These are phyloP conservation scores for Ophiostoma pallidulum DNA, from an alignment of 2,329 filamentous ascomycete genomes.

Conservation along the genomic window DNA sequence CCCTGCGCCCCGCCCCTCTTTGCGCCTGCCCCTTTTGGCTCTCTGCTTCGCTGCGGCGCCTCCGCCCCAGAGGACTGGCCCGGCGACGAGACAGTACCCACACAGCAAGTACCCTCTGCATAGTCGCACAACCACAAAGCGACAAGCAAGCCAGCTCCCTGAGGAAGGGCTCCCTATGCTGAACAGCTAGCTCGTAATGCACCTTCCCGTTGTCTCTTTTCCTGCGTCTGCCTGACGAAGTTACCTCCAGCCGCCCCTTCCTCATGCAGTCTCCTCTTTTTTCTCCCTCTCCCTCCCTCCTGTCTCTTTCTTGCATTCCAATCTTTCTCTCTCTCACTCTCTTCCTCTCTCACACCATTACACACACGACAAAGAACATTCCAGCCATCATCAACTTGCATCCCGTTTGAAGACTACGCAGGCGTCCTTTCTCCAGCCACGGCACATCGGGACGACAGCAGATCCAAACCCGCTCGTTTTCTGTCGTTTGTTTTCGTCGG, in stretches of 20 bases:
- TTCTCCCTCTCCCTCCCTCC: background rate
- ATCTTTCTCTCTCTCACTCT: conserved; percentile 1
- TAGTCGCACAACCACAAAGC: background rate
- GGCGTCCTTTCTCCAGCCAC: background rate
- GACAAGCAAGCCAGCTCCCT: background rate
- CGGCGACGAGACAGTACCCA: background rate
- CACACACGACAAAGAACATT: background rate
- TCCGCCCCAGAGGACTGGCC: background rate
- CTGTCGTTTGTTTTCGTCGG: background rate
- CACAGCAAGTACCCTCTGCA: background rate
- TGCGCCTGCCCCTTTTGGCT: conserved; percentile 1
- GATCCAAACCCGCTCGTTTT: background rate
- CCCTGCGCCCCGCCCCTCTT: background rate
- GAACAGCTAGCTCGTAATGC: background rate
- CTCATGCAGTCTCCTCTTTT: background rate
- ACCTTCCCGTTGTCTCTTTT: background rate
- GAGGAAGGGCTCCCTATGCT: no score
- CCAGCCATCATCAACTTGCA: conserved; percentile 4
- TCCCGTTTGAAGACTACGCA: no score
- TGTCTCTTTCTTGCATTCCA: background rate
- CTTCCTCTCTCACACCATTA: background rate
- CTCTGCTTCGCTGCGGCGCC: no score
- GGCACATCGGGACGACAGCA: background rate
- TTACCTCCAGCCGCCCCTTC: background rate
- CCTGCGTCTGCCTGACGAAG: background rate